These are phyloP conservation scores for Lolium rigidum DNA, from an alignment of 176 grass and related monocot genomes.

Conservation along the genomic window DNA sequence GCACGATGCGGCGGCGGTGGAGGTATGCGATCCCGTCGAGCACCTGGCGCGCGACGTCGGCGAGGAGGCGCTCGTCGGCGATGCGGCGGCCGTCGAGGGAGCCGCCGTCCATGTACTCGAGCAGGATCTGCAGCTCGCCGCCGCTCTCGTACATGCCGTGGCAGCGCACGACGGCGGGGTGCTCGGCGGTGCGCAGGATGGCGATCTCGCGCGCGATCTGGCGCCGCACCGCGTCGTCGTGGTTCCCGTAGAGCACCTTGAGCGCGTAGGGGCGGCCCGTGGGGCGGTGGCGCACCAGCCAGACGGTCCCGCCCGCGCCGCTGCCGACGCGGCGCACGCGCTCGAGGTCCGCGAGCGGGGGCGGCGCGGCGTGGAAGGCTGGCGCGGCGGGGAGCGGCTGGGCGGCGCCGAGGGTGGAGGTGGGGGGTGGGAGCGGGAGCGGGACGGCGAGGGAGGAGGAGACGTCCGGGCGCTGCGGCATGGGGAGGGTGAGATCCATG, in stretches of 20 bases:
- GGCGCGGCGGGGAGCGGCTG: background rate
- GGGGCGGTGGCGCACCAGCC: conserved; percentile 63
- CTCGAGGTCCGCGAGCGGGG: conserved; percentile 66
- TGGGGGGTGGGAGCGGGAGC: conserved; percentile 47
- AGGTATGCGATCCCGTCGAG: conserved; percentile 75
- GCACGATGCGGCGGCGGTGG: conserved; percentile 87
- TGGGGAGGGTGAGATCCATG: conserved; percentile 64
- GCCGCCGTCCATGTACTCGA: conserved; percentile 90
- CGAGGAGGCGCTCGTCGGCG: conserved; percentile 64
- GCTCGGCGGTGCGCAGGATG: conserved; percentile 77
- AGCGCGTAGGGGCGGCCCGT: conserved; percentile 57
- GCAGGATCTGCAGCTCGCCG: conserved; percentile 90
- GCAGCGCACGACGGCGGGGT: conserved; percentile 78
- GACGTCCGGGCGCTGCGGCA: conserved; percentile 56
- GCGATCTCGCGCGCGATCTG: conserved; percentile 90
- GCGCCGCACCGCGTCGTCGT: conserved; percentile 66
- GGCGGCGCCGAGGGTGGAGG: background rate
- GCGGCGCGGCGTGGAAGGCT: background rate
- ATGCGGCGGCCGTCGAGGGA: conserved; percentile 82
- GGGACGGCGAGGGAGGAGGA: conserved; percentile 59
- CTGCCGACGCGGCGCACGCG: conserved; percentile 78
- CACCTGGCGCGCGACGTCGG: conserved; percentile 84
- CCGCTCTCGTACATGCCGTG: conserved; percentile 92
- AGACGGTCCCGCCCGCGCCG: conserved; percentile 73
- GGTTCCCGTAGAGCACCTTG: conserved; percentile 85